phyloP scores from a whole-genome alignment of 2,329 filamentous ascomycete species.

The Simplicillium aogashimaense region DNA sequence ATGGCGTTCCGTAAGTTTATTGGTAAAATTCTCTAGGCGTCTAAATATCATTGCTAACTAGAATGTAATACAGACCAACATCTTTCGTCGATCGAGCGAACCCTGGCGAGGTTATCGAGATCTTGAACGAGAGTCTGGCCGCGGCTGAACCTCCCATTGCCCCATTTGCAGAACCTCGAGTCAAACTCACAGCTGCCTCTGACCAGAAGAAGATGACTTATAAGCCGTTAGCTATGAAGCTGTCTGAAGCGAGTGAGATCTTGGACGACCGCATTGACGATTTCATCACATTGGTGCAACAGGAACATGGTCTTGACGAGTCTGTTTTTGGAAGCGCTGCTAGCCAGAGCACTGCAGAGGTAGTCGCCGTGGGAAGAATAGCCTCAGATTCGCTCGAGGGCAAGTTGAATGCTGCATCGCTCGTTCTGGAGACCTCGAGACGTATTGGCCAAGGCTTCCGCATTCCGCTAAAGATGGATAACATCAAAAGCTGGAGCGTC shows the following conservation, averaged over 20 bases:
- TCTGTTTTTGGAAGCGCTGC: conserved; percentile 80
- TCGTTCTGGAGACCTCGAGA: conserved; percentile 82
- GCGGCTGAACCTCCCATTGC: conserved; percentile 60
- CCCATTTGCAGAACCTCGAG: conserved; percentile 63
- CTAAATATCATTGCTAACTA: conserved; percentile 5
- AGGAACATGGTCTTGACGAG: conserved; percentile 67
- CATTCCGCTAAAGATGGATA: conserved; percentile 68
- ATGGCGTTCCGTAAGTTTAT: conserved; percentile 16
- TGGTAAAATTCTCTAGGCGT: background rate
- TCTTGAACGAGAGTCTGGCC: conserved; percentile 67
- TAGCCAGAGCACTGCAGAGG: conserved; percentile 71
- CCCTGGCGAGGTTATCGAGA: conserved; percentile 71
- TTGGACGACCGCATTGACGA: conserved; percentile 93
- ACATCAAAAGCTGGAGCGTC: conserved; percentile 63
- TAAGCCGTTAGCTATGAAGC: conserved; percentile 89
- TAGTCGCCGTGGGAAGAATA: conserved; percentile 85
- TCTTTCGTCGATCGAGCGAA: conserved; percentile 67
- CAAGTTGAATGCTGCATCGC: conserved; percentile 72
- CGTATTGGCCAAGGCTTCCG: conserved; percentile 73
- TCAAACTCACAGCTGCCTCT: conserved; percentile 77
- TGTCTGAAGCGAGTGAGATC: conserved; percentile 84
- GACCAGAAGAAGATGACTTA: conserved; percentile 88
- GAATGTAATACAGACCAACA: conserved; percentile 10
- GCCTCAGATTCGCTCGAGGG: conserved; percentile 81
- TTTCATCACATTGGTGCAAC: conserved; percentile 64